Evolutionary conservation across 768 basidiomycete genomes (phyloP), one percentile per base, ranked within the genome.

Genomic region (Imleria badia): DNA sequence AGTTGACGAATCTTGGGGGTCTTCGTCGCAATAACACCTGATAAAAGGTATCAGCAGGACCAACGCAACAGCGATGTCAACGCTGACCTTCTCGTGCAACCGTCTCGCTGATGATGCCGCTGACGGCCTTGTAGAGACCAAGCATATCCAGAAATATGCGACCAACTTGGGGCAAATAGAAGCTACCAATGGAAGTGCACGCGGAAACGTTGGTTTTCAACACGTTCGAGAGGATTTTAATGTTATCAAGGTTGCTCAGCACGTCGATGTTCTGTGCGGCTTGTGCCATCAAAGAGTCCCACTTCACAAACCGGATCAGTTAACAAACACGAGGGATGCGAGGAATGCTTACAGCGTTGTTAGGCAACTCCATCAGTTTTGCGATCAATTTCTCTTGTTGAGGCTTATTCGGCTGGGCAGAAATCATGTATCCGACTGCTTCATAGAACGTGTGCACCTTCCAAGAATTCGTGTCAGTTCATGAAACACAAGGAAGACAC

Each of bases 351-450:
- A 94, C 94, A 43, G 96, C 96, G 59, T 89, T 94, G 67, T 99
- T 99, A 0, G 97, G 96, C 61, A 97, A 75, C 56, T 96, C 94
- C 97, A 99, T 99, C 51, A 99, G 72, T 69, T 94, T 97, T 15
- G 86, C 79, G 48, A 99, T 97, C 50, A 99, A 78, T 61, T 92
- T 89, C 73, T 98, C 97, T 70, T 98, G 97, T 63, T 89, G 91
- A 12, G 92, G 88, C 71, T 97, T 97, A 73, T 99, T 98, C 48
- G 96, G 95, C 66, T 98, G 97, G 2, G 96, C 94, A 20, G 94
- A 94, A 64, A 99, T 97, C 97, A 98, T 98, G 78, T 98, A 94
- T 5, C 97, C 97, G 45, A 98, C 91, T 7, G 97, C 97, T 74
- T 98, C 96, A 64, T 98, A 98, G 78, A 98, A 98, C 0, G 96